Percentiles rank a stretch among this genome's conserved stretches.
These are phyloP conservation scores for Plasmodium reichenowi DNA, from an alignment of 169 alveolate genomes.

Conservation along the genomic window DNA sequence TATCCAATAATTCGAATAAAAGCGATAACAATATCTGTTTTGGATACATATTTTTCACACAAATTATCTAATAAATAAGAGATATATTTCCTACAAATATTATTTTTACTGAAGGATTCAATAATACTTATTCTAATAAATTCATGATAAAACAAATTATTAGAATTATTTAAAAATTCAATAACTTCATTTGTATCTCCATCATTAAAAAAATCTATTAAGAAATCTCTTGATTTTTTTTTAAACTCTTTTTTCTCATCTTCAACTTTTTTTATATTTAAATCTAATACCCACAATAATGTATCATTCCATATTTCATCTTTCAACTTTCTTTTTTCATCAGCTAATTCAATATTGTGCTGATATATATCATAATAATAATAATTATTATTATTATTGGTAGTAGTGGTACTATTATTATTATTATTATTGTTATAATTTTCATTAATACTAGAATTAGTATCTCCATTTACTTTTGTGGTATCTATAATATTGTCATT, in stretches of 20 bases:
- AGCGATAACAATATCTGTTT: conserved; percentile 63
- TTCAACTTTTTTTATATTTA: conserved; percentile 49
- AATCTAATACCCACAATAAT: conserved; percentile 55
- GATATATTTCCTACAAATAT: conserved; percentile 64
- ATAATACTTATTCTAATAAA: conserved; percentile 74
- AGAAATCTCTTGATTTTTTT: conserved; percentile 61
- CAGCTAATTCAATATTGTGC: conserved; percentile 31
- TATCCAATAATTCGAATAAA: conserved; percentile 73
- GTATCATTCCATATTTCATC: conserved; percentile 75
- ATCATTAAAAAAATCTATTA: conserved; percentile 71
- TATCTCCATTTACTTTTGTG: background rate
- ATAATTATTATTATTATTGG: background rate
- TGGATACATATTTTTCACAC: conserved; percentile 45
- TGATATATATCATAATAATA: conserved; percentile 30
- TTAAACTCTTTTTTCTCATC: conserved; percentile 72
- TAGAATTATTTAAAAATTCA: conserved; percentile 64
- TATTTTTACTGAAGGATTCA: conserved; percentile 72
- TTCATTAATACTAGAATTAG: background rate
- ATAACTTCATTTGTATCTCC: conserved; percentile 72
- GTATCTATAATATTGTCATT: background rate
- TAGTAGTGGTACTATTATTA: background rate
- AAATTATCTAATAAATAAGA: conserved; percentile 55
- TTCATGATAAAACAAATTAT: conserved; percentile 62
- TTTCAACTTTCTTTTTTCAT: conserved; percentile 50
- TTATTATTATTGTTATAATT: background rate